Conservation (phyloP, 345 rosid species). For the Populus nigra region DNA sequence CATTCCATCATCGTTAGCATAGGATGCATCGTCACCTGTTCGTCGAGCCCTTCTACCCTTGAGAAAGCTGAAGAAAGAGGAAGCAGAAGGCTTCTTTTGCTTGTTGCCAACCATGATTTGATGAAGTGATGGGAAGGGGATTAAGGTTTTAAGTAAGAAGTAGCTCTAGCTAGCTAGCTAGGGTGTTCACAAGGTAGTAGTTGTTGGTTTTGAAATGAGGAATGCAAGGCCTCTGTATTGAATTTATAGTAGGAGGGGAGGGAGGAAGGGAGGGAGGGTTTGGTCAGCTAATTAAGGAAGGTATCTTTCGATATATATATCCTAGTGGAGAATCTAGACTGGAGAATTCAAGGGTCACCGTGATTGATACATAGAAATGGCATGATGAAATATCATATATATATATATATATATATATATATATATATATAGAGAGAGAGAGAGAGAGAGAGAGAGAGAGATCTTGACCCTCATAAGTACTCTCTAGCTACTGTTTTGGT, state of each 20-base stretch:
- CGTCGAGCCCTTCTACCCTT: constrained; percentile 33
- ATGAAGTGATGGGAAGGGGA: neutral
- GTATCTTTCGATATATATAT: neutral
- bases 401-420: too few species aligned
- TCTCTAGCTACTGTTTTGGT: neutral
- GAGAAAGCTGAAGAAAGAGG: constrained; percentile 33
- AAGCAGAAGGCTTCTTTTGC: constrained; percentile 25
- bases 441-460: neutral
- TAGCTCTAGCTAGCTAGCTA: too few species aligned
- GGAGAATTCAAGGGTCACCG: neutral
- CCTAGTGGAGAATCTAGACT: constrained; percentile 14
- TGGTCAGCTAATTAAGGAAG: neutral
- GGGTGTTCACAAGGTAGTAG: neutral
- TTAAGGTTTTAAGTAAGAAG: neutral
- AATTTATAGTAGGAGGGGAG: constrained; percentile 6
- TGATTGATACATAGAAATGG: neutral
- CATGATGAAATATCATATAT: neutral
- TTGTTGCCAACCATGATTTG: constrained; percentile 36
- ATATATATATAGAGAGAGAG: neutral
- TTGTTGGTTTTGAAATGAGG: constrained; percentile 3
- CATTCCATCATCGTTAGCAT: constrained; percentile 4
- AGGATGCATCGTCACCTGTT: constrained; percentile 11
- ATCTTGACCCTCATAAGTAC: neutral
- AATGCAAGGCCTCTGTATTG: neutral
- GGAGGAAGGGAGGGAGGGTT: too few species aligned